These are phyloP conservation scores for Pichia pseudocactophila DNA, from an alignment of 805 yeast species.

Conservation along the genomic window DNA sequence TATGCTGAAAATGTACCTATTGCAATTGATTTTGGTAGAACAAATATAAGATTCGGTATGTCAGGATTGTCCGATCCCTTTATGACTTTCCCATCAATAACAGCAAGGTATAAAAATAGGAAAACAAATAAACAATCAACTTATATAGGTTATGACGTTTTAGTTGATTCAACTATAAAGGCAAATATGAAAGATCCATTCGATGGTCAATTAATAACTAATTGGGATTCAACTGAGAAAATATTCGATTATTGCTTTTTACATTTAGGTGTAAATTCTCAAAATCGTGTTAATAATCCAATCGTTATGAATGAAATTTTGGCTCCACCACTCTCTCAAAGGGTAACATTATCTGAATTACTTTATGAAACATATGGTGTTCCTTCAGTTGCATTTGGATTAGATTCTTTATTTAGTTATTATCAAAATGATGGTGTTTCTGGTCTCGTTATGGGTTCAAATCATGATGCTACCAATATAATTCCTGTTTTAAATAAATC, in stretches of 20 bases:
- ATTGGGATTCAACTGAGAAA: constrained; percentile 86
- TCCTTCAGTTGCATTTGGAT: constrained; percentile 70
- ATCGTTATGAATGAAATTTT: constrained; percentile 71
- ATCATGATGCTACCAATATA: constrained; percentile 72
- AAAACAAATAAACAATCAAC: constrained; percentile 53
- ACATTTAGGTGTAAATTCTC: constrained; percentile 58
- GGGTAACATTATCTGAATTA: constrained; percentile 69
- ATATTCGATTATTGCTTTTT: constrained; percentile 77
- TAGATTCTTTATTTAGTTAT: constrained; percentile 75
- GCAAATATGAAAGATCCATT: constrained; percentile 69
- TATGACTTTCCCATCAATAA: constrained; percentile 57
- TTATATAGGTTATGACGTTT: constrained; percentile 75
- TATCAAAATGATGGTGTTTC: constrained; percentile 47
- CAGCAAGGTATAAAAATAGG: constrained; percentile 74
- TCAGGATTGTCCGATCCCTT: constrained; percentile 40
- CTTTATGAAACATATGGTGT: constrained; percentile 76
- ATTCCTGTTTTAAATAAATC: constrained; percentile 73
- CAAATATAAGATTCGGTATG: constrained; percentile 50
- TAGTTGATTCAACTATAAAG: constrained; percentile 58
- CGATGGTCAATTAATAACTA: constrained; percentile 79
- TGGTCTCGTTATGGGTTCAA: constrained; percentile 78
- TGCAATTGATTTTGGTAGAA: constrained; percentile 80
- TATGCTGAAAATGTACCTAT: constrained; percentile 60
- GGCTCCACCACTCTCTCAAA: constrained; percentile 60
- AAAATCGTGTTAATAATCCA: constrained; percentile 62